Base-by-base conservation (phyloP, 768 basidiomycete genomes). In the Suillus weaverae region DNA sequence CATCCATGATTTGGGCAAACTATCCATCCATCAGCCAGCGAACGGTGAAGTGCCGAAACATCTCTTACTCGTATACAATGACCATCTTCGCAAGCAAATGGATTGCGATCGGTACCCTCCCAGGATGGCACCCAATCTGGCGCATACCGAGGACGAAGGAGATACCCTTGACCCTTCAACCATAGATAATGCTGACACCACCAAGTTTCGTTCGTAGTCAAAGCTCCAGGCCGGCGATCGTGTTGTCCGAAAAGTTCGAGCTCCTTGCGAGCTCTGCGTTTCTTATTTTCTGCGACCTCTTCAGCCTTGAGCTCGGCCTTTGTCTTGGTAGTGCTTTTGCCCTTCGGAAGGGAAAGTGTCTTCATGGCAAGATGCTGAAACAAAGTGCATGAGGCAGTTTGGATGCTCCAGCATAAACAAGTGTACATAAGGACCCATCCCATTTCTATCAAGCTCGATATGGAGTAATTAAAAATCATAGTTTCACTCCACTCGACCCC, bases 71-170 rank as follows among this genome's bases (percentile, higher is more conserved):
- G 0, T 1, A 35, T 11, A 4, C 0, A 11, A 8, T 10, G 20
- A 3, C 62, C 60, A n/a, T 70, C 70, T 57, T 69, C 70, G 18
- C 64, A 68, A 7, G 38, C 13, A 8, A n/a, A 22, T 36, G 44
- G 66, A 32, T 56, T 5, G 11, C 39, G 63, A 1, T 60, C 48
- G 10, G 22, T 65, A 51, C 36, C 32, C 10, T 39, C 46, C 79
- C 79, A 80, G 1, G 78, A 80, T 1, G 77, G 75, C 8, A 69
- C 63, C 79, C 79, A 80, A 35, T 70, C 72, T 0, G 78, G 78
- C 3, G 54, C 35, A 50, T 73, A 79, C 2, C 80, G 69, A 6
- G 73, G 63, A 1, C 78, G 73, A 5, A 81, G 71, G 26, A 68
- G 38, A 55, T 79, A 81, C 10, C 78, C 77, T 22, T 56, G 62